Percentiles rank a stretch among this genome's conserved stretches.
phyloP scores from a whole-genome alignment of 2,329 filamentous ascomycete genomes.

The Gnomoniopsis smithogilvyi region DNA sequence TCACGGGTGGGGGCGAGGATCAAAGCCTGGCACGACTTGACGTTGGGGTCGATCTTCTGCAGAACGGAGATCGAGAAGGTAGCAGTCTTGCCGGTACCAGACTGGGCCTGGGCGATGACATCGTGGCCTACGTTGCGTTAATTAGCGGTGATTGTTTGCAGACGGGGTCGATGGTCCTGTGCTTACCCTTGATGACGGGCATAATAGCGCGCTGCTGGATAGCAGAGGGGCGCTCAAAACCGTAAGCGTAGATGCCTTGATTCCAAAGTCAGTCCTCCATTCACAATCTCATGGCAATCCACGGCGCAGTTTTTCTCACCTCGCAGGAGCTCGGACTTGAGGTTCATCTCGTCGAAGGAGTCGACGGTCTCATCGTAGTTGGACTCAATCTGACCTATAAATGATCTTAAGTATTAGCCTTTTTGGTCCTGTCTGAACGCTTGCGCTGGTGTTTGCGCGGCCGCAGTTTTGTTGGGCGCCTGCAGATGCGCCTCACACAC shows the following conservation, averaged over 20 bases:
- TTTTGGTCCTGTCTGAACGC: not conserved
- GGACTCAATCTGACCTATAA: slow-evolving; percentile 94
- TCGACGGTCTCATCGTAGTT: slow-evolving; percentile 99
- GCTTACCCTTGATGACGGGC: slow-evolving; percentile 97
- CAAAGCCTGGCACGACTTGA: slow-evolving; percentile 90
- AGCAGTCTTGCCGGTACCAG: slow-evolving; percentile 93
- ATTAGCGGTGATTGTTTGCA: slow-evolving; percentile 13
- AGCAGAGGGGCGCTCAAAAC: slow-evolving; percentile 99
- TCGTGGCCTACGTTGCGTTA: slow-evolving; percentile 67
- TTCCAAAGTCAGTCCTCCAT: slow-evolving; percentile 22
- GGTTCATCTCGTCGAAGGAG: slow-evolving; percentile 97
- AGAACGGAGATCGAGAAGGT: slow-evolving; percentile 97
- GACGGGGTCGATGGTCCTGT: not conserved
- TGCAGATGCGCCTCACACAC: not conserved
- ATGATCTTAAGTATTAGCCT: slow-evolving; percentile 10
- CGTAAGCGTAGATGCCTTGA: slow-evolving; percentile 93
- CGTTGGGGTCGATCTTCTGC: slow-evolving; percentile 90
- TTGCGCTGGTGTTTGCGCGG: not conserved
- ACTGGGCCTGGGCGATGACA: slow-evolving; percentile 99
- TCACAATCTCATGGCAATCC: slow-evolving; percentile 16
- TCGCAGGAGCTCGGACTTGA: slow-evolving; percentile 96
- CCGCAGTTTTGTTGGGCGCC: not conserved
- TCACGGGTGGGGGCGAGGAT: slow-evolving; percentile 95
- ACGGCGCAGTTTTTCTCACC: slow-evolving; percentile 48
- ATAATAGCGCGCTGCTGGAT: slow-evolving; percentile 99